Evolutionary conservation across 2,329 filamentous ascomycete genomes (phyloP).

Genomic region (Lithohypha guttulata): DNA sequence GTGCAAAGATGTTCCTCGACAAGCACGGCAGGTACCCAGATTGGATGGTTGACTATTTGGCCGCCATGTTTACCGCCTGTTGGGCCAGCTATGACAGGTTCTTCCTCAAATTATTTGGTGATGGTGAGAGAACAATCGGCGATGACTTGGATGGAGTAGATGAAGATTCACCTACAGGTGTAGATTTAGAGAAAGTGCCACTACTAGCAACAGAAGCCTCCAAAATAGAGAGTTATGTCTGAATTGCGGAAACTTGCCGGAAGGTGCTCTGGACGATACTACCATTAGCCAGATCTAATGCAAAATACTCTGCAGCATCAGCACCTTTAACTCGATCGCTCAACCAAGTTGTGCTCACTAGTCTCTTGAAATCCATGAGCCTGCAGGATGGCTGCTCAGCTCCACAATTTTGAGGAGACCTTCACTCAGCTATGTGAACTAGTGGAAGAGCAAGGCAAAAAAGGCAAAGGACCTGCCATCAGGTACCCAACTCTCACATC

Average conservation of each 20-base stretch:
- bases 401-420: not conserved
- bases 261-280: too few species aligned
- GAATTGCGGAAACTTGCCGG: too few species aligned
- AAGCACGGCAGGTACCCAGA: constrained; percentile 55
- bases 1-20: constrained; percentile 44
- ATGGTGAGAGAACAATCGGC: constrained; percentile 61
- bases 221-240: not conserved
- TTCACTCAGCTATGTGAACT: not conserved
- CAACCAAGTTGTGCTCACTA: too few species aligned
- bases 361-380: too few species aligned
- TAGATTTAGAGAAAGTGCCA: constrained; percentile 14
- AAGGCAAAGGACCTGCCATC: not conserved
- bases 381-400: not conserved
- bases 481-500: not conserved
- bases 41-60: constrained; percentile 51
- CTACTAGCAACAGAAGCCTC: constrained; percentile 6
- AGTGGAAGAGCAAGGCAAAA: not conserved
- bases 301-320: too few species aligned
- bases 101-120: constrained; percentile 63
- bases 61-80: constrained; percentile 43
- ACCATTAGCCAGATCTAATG: too few species aligned
- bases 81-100: constrained; percentile 57
- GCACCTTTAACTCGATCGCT: too few species aligned
- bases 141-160: constrained; percentile 10
- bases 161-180: not conserved